Evolutionary conservation across 2,329 filamentous ascomycete genomes (phyloP), one percentile per base, ranked within the genome.

Genomic region (Tolypocladium cylindrosporum): DNA sequence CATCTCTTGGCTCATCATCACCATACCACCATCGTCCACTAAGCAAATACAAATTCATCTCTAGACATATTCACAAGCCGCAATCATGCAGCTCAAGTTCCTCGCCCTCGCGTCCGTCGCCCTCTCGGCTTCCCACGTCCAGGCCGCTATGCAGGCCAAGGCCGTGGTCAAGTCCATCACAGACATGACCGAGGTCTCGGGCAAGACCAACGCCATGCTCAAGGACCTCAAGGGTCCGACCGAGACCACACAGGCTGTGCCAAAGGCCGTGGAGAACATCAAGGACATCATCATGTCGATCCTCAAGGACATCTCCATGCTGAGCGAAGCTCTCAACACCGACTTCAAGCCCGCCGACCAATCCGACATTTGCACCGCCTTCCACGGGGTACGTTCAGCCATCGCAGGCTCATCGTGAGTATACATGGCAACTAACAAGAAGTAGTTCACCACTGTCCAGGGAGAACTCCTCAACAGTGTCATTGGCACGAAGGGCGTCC

Each of bases 81-180:
- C n/a, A 16, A 59, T 27, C 8, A 65, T 64, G 63, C 58, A 61
- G 41, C 58, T 64, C 60, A 63, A 65, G 56, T 8, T 63, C 36
- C 43, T 65, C 31, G 54, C 61, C 55, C n/a, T 63, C 41, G 48
- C 55, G 53, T 57, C 62, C 54, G n/a, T 61, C 57, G 56, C 61
- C 43, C 57, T 65, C 31, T 59, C 57, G 45, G 60, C 58, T 21
- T 57, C 60, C 4, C 56, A 57, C 31, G 61, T 54, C 43, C 60
- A 61, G 37, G 59, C 61, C 16, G 55, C 58, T 31, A 43, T 57
- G 37, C 45, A 56, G 24, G 48, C 60, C 24, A 52, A 59, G 40
- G 39, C 45, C 16, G 45, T 65, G 45, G 45, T 58, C 52, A 41
- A 39, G 8, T 40, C 55, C 41, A 56, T 65, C 53, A 31, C 60